phyloP scores from a whole-genome alignment of 2,329 filamentous ascomycete species.

The Talaromyces sp. region DNA sequence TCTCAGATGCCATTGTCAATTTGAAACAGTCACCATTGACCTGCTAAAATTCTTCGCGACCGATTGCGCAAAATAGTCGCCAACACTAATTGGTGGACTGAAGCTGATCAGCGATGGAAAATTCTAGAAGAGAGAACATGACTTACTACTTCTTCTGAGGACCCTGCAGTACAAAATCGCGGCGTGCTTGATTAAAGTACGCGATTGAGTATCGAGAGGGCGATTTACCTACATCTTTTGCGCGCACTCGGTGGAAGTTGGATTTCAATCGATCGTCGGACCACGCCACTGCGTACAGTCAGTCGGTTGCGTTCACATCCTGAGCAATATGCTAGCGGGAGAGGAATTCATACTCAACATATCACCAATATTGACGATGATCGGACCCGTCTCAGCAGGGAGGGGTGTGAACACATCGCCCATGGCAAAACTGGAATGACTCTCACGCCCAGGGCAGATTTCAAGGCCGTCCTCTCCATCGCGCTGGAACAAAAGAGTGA shows the following conservation, averaged over 20 bases:
- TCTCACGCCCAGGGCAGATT: constrained; percentile 7
- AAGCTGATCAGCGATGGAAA: not conserved
- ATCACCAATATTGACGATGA: constrained; percentile 22
- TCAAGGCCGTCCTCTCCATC: constrained; percentile 7
- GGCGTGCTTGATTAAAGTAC: constrained; percentile 5
- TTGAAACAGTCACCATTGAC: not conserved
- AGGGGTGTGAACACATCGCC: constrained; percentile 20
- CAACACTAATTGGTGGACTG: not conserved
- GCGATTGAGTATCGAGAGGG: constrained; percentile 7
- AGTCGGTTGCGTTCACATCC: not conserved
- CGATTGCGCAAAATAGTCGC: not conserved
- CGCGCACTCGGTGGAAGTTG: constrained; percentile 9
- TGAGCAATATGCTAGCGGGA: not conserved
- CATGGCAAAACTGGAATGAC: constrained; percentile 9
- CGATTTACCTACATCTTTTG: constrained; percentile 6
- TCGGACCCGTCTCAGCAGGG: constrained; percentile 20
- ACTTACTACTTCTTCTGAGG: constrained; percentile 7
- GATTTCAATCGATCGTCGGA: constrained; percentile 11
- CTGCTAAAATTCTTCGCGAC: not conserved
- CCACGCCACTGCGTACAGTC: not conserved
- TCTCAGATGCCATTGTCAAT: not conserved
- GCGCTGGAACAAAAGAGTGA: constrained; percentile 6
- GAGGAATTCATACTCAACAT: constrained; percentile 19
- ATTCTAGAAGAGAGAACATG: not conserved
- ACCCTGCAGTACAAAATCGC: constrained; percentile 2